Evolutionary conservation across 2,329 filamentous ascomycete genomes (phyloP), one percentile per base, ranked within the genome.

Genomic region (Albophoma yamanashiensis): DNA sequence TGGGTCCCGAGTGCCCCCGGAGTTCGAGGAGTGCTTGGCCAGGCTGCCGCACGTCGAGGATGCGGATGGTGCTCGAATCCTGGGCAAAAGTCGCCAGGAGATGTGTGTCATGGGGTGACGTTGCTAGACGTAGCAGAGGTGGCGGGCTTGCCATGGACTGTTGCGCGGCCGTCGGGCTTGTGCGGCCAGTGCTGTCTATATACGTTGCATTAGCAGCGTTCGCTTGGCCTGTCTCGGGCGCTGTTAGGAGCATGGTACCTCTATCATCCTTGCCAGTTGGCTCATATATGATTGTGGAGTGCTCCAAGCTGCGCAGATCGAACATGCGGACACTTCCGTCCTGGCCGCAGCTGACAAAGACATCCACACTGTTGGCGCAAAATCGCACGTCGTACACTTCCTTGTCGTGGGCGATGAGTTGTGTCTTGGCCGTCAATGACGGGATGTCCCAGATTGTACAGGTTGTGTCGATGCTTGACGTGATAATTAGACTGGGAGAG

Each of bases 371-470:
- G 67, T 96, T 94, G 56, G 94, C 94, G 76, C 94, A 99, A 76
- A 99, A 99, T 25, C 94, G 87, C 56, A 99, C 94, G 72, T 99
- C 94, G 69, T 96, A 99, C 7, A 99, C 94, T 75, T 99, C 94
- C 75, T 97, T 97, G 76, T 99, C 94, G 73, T 99, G 94, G 25
- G 94, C 94, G 74, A 99, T 99, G 55, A 99, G 80, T 73, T 99
- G 94, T 2, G 94, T 99, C 77, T 99, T 99, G 58, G 94, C 94
- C 0, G 94, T 99, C 63, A 99, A 80, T 1, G 94, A 97, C 4
- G 94, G 94, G 60, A 99, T 99, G 73, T 99, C 94, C 94, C 94
- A 99, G 65, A 99, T 99, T 5, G 94, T 99, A 76, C 94, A 99
- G 7, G 94, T 99, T 1, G 94, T 99, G 71, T 99, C 94, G 69